Conservation (phyloP, 192 early-diverging fungal species). For the Lobosporangium transversale region DNA sequence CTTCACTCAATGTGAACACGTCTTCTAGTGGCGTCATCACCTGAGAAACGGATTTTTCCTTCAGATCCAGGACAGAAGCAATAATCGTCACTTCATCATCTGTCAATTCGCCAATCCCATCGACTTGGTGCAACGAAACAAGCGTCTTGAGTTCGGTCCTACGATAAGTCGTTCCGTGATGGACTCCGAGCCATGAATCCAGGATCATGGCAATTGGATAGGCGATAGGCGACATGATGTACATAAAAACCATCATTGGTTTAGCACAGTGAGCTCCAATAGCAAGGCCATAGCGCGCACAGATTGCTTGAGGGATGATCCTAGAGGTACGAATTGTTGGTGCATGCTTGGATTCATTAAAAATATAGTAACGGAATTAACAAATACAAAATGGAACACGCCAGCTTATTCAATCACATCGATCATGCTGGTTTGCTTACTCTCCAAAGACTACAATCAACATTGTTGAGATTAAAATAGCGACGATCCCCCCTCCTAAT, state of each 20-base stretch:
- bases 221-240: slow-evolving; percentile 76
- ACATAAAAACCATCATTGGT: slow-evolving; percentile 73
- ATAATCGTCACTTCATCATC: slow-evolving; percentile 85
- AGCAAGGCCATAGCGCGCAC: slow-evolving; percentile 90
- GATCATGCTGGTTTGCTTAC: slow-evolving; percentile 44
- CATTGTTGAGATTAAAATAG: slow-evolving; percentile 87
- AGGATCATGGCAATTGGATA: slow-evolving; percentile 91
- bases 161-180: slow-evolving; percentile 88
- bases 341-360: too few species aligned
- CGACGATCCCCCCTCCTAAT: slow-evolving; percentile 80
- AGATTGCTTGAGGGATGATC: slow-evolving; percentile 71
- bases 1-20: slow-evolving; percentile 72
- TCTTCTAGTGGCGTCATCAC: slow-evolving; percentile 81
- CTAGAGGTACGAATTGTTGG: slow-evolving; percentile 3
- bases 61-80: slow-evolving; percentile 78
- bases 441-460: slow-evolving; percentile 97
- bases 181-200: slow-evolving; percentile 87
- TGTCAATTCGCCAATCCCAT: slow-evolving; percentile 76
- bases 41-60: slow-evolving; percentile 73
- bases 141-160: slow-evolving; percentile 76
- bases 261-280: slow-evolving; percentile 90
- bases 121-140: slow-evolving; percentile 77
- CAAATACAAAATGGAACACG: not conserved
- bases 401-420: not conserved
- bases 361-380: too few species aligned